Evolutionary conservation across 768 basidiomycete species (phyloP), one percentile per base, ranked within the genome.

Genomic region (Collybiopsis luxurians): DNA sequence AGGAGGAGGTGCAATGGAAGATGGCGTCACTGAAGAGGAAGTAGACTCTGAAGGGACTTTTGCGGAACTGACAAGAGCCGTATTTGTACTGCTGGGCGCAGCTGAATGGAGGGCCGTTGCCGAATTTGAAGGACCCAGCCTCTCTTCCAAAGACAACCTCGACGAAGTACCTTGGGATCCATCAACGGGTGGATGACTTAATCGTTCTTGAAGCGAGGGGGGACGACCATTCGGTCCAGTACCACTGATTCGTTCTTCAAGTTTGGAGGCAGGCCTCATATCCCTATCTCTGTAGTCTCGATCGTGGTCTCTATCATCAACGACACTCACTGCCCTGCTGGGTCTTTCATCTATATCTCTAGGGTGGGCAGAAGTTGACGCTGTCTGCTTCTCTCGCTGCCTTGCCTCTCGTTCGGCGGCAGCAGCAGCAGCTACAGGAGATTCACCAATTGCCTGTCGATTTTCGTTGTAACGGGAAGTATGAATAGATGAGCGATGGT

Each of bases 121-220:
- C 19, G 40, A 38, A 9, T 17, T 21, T 42, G 40, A 42, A 42
- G 40, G 40, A 42, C 19, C 11, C 11, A 54, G 34, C n/a, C 53
- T 27, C 19, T 54, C 53, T 28, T 54, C 53, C 27, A 54, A 34
- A n/a, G 53, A 54, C 17, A 54, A 17, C 4, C 23, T 19, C 17
- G 36, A 28, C 2, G 53, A 15, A 30, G 46, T 5, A 42, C 40
- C n/a, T 17, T 15, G 23, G 9, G 24, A 9, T 6, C 26, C 53
- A 27, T 9, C 53, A 19, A 31, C 27, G 4, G 53, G 42, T 9
- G 53, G 53, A 19, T 54, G 40, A 31, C 27, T 47, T 6, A 55
- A 28, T 6, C 54, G 54, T 34, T 55, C 54, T 47, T 55, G 54
- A 34, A 55, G 54, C 23, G 54, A 45, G 6, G 54, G 54, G 10